Percentiles rank a stretch among this genome's conserved stretches.
Conservation (phyloP, 129 eudicot genomes). For the Ambrosia trifida region DNA sequence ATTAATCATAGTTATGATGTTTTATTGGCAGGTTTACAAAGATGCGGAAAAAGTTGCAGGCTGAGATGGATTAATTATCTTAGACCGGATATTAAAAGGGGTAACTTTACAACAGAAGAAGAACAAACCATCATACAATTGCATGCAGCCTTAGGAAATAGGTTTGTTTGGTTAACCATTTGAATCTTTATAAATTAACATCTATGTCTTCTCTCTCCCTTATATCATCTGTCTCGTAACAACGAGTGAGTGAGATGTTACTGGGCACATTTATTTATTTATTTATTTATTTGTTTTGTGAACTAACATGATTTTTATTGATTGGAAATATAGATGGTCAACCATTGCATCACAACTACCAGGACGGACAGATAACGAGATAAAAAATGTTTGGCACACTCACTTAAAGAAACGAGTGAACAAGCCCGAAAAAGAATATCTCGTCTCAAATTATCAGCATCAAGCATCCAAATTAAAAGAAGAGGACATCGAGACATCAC, state of each 20-base stretch:
- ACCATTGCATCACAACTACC: slow-evolving; percentile 78
- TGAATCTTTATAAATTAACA: not conserved
- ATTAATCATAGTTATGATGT: not conserved
- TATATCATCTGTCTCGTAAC: too few relatives aligned
- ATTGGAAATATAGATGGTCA: slow-evolving; percentile 61
- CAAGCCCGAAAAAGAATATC: slow-evolving; percentile 14
- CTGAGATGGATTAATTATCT: slow-evolving; percentile 80
- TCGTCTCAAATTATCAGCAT: not conserved
- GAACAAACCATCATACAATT: slow-evolving; percentile 60
- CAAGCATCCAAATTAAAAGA: not conserved
- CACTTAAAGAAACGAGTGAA: slow-evolving; percentile 62
- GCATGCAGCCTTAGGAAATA: slow-evolving; percentile 65
- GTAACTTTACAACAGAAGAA: slow-evolving; percentile 63
- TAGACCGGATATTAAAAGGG: slow-evolving; percentile 64
- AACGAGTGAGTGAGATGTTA: too few relatives aligned
- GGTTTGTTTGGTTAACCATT: slow-evolving; percentile 37
- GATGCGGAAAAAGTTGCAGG: slow-evolving; percentile 82
- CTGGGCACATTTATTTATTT: too few relatives aligned
- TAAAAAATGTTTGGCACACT: slow-evolving; percentile 88
- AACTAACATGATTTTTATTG: not conserved
- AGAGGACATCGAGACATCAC: slow-evolving; percentile 12
- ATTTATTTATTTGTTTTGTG: not conserved
- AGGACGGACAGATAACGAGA: slow-evolving; percentile 87
- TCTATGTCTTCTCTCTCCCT: too few relatives aligned
- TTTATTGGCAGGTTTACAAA: slow-evolving; percentile 44